Conservation (phyloP, 129 eudicot species). For the Solidago caesia region DNA sequence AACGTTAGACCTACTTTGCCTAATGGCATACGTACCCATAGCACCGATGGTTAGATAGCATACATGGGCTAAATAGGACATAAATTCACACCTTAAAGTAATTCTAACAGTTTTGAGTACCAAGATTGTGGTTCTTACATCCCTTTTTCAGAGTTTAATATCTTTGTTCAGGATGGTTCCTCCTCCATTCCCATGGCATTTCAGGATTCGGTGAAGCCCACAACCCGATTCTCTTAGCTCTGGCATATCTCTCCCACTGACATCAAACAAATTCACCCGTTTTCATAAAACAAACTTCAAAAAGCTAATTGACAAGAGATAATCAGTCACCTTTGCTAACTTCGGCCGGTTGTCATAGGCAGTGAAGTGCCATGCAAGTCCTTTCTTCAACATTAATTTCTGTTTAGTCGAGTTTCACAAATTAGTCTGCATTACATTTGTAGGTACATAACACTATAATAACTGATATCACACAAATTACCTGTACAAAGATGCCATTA, state of each 20-base stretch:
- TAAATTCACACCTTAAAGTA: not conserved
- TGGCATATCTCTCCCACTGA: constrained; percentile 78
- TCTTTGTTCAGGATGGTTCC: constrained; percentile 49
- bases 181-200: constrained; percentile 92
- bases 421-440: constrained; percentile 11
- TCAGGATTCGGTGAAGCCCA: constrained; percentile 79
- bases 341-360: constrained; percentile 69
- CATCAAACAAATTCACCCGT: not conserved
- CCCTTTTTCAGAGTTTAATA: not conserved
- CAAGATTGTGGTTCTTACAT: not conserved
- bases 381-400: constrained; percentile 81
- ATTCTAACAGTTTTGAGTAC: not conserved
- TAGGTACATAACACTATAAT: not conserved
- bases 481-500: constrained; percentile 86
- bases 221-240: constrained; percentile 66
- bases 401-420: constrained; percentile 16
- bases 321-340: constrained; percentile 47
- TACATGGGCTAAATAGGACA: not conserved
- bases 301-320: not conserved
- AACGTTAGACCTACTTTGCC: not conserved
- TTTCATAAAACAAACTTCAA: not conserved
- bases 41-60: not conserved
- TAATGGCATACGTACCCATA: not conserved
- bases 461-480: constrained; percentile 15
- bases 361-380: constrained; percentile 76